Evolutionary conservation across 371 early-diverging fungal genomes (phyloP), one percentile per base, ranked within the genome.

Genomic region (Mucor lusitanicus): DNA sequence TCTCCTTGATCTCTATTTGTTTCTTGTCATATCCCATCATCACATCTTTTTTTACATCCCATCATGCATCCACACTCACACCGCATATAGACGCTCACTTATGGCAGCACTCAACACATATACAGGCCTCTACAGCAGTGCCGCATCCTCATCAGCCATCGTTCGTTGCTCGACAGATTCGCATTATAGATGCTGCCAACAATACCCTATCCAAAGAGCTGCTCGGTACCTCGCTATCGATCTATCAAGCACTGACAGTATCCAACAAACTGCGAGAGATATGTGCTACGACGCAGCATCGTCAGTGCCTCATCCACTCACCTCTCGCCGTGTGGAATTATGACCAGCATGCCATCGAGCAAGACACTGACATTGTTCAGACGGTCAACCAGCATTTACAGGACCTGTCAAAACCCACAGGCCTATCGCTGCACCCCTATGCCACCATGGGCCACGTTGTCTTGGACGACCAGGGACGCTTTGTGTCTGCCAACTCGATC

Each of bases 391-490:
- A 37, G 44, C 82, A 69, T 33, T 56, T 40, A 46, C 82, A 71
- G 33, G 59, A 61, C 4, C 67, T 74, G 63, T 63, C 83, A 64
- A 39, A 67, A 3, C 15, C 65, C 27, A 69, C 85, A 12, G 79
- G 80, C 5, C 72, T 84, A 19, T 72, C 83, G 5, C 74, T 88
- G 42, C 86, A 88, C 27, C 74, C 86, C 9, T 65, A 67, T 19
- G 77, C 87, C 0, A 76, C 86, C 3, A 81, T 88, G 69, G 86
- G 86, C n/a, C 86, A 85, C 17, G 74, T 82, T 0, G 71, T 69
- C 7, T 53, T 76, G 37, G 75, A 76, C 37, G 46, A 65, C 19
- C 33, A 59, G 30, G 69, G 72, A 8, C 55, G 59, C 23, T 69
- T 85, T 44, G 27, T 65, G 6, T 69, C 79, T 1, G 88, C 88